Conservation (phyloP, 2,329 filamentous ascomycete species). For the Penicillium sp. region DNA sequence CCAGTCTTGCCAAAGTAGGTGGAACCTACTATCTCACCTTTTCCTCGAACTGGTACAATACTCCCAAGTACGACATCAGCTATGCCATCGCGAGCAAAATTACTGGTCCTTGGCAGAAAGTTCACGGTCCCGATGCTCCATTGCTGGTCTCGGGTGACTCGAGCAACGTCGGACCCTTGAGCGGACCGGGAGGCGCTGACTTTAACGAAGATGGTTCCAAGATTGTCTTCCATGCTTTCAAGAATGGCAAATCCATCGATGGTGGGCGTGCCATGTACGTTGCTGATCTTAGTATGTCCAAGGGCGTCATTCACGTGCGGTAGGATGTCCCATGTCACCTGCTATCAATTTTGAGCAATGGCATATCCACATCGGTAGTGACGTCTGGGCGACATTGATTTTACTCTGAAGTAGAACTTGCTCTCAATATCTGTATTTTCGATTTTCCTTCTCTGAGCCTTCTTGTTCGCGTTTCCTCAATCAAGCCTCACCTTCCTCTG, state of each 20-base stretch:
- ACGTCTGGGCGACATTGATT: no score
- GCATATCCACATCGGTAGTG: no score
- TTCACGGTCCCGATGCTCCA: conserved; percentile 18
- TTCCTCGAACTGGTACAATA: conserved; percentile 50
- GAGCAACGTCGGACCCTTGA: conserved; percentile 19
- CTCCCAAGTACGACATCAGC: conserved; percentile 49
- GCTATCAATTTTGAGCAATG: no score
- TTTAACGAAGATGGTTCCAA: conserved; percentile 20
- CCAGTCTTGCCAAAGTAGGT: conserved; percentile 41
- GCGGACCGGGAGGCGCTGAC: conserved; percentile 27
- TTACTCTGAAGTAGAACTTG: no score
- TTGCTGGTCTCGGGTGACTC: conserved; percentile 22
- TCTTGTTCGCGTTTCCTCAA: no score
- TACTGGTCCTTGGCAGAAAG: conserved; percentile 27
- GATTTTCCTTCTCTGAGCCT: no score
- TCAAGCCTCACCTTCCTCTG: no score
- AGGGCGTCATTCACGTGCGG: conserved; percentile 6
- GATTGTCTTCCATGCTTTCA: conserved; percentile 26
- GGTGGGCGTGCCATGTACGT: conserved; percentile 19
- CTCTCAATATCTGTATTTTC: no score
- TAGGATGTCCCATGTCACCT: not conserved
- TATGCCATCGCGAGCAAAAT: conserved; percentile 45
- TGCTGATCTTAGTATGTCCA: conserved; percentile 10
- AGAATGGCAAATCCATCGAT: conserved; percentile 16
- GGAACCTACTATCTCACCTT: conserved; percentile 53